These are phyloP conservation scores for Senna tora DNA, from an alignment of 306 rosid species.

Conservation along the genomic window DNA sequence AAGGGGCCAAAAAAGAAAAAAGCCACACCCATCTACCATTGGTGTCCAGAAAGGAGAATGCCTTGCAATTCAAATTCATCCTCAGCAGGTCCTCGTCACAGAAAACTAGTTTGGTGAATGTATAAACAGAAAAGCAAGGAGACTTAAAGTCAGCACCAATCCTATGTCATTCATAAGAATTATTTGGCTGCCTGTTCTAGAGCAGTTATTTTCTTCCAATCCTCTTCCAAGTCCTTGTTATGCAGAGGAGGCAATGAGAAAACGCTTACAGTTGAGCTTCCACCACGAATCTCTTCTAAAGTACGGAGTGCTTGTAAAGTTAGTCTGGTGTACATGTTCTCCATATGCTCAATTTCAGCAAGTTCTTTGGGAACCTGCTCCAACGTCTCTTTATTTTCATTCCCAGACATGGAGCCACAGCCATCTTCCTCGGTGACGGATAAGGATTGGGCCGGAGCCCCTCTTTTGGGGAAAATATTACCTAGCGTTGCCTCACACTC, in stretches of 20 bases:
- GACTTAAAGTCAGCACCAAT: background rate
- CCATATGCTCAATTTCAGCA: slow-evolving; percentile 70
- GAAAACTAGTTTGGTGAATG: background rate
- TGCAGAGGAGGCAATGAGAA: slow-evolving; percentile 77
- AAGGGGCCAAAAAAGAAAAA: background rate
- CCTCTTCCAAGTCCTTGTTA: slow-evolving; percentile 45
- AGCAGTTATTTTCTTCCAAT: slow-evolving; percentile 38
- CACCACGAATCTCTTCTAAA: slow-evolving; percentile 70
- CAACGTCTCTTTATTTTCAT: slow-evolving; percentile 40
- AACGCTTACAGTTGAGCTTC: slow-evolving; percentile 74
- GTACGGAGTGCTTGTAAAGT: slow-evolving; percentile 67
- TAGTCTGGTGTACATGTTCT: slow-evolving; percentile 64
- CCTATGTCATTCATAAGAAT: slow-evolving; percentile 7
- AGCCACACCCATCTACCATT: background rate
- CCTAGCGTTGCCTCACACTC: slow-evolving; percentile 75
- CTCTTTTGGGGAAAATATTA: slow-evolving; percentile 58
- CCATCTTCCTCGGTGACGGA: slow-evolving; percentile 46
- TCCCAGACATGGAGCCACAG: slow-evolving; percentile 33
- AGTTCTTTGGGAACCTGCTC: slow-evolving; percentile 63
- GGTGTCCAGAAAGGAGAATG: background rate
- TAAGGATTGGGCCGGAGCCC: slow-evolving; percentile 40
- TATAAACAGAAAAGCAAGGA: background rate
- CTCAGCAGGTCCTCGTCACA: background rate
- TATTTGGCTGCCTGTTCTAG: slow-evolving; percentile 48
- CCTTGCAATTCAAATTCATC: background rate